phyloP scores from a whole-genome alignment of 345 rosid species.

The Brassica juncea region DNA sequence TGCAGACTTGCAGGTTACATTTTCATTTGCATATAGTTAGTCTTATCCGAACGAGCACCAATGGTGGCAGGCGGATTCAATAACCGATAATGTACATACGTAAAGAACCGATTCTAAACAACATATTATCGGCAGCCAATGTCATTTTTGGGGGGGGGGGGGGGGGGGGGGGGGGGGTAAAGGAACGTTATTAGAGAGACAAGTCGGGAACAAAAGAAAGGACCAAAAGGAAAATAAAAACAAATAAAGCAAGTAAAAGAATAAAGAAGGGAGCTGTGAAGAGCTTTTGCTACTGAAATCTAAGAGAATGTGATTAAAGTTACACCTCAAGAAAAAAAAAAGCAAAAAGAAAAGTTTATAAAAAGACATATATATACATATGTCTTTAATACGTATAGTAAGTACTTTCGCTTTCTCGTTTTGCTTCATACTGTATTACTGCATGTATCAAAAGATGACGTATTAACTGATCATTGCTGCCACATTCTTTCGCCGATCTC shows the following conservation, averaged over 20 bases:
- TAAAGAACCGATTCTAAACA: neutral
- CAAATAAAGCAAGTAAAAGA: constrained; percentile 18
- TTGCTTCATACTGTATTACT: constrained; percentile 28
- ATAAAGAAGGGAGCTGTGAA: constrained; percentile 26
- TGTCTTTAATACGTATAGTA: constrained; percentile 12
- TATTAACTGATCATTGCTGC: constrained; percentile 46
- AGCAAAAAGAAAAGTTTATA: constrained; percentile 37
- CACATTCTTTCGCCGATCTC: constrained; percentile 48
- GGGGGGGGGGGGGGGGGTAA: neutral
- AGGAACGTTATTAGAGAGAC: constrained; percentile 19
- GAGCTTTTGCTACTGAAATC: constrained; percentile 47
- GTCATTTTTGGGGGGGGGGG: neutral
- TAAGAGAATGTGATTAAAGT: constrained; percentile 52
- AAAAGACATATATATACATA: neutral
- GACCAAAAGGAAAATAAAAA: constrained; percentile 6
- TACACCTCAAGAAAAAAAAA: constrained; percentile 33
- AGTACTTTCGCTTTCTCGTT: constrained; percentile 37
- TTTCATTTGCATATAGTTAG: neutral
- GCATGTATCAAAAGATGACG: constrained; percentile 44
- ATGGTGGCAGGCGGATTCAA: neutral
- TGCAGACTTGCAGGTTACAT: neutral
- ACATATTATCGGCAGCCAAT: neutral
- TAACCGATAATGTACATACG: neutral
- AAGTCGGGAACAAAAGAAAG: constrained; percentile 37
- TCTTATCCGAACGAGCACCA: neutral